Evolutionary conservation across 2,329 filamentous ascomycete genomes (phyloP), one percentile per base, ranked within the genome.

Genomic region (Alternaria conjuncta): DNA sequence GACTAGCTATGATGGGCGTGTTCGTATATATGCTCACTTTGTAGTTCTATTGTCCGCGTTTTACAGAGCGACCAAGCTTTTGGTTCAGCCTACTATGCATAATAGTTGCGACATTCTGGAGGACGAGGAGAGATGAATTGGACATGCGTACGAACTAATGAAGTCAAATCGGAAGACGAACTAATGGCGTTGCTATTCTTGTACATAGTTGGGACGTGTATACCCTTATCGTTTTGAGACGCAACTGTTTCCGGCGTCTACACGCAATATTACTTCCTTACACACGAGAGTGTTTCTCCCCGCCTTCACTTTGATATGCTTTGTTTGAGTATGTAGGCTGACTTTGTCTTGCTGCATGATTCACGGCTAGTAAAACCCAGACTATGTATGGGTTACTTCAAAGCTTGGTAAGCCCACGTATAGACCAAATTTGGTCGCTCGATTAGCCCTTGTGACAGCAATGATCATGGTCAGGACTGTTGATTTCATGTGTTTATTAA

Each of bases 191-290:
- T 32, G 18, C 36, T 46, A 64, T 64, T 55, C 21, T 46, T 66
- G 68, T 68, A 68, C 60, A 63, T 69, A 65, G 9, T 66, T 65
- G 56, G 57, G 63, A 28, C 53, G 58, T 64, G 59, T 71, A 66
- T 69, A 71, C 64, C 66, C 68, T 58, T 57, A 63, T 21, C 43
- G 43, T 44, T 13, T 45, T 20, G 12, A 18, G 9, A 36, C 28
- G 12, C 7, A 21, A n/a, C 32, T 11, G 20, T 6, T 23, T 36
- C 15, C 15, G 49, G 20, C n/a, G 28, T 51, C 28, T 12, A 36
- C 20, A 21, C 21, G 28, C 43, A 20, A 45, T 21, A 20, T 45
- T 45, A 21, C 18, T 45, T 45, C 18, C 20, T 45, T 20, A 20
- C 43, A 45, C n/a, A 21, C 4, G 11, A 21, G 43, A 21, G 12